Evolutionary conservation across 345 rosid species (phyloP).

Genomic region (Linum usitatissimum): DNA sequence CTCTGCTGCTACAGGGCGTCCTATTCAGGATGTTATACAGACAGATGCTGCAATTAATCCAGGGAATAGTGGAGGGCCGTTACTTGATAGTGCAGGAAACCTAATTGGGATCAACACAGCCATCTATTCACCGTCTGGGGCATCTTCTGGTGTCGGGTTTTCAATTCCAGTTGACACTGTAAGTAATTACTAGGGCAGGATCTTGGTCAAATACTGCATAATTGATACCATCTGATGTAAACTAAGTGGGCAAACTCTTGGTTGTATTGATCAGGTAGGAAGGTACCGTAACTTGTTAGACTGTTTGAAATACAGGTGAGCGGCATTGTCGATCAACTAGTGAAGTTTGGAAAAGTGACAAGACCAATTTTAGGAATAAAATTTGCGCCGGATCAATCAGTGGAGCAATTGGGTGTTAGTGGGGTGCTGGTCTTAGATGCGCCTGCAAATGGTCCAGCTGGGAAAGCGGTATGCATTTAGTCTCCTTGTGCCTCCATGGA

Average conservation of each 20-base stretch:
- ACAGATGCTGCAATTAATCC: slow-evolving; percentile 98
- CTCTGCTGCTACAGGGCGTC: slow-evolving; percentile 97
- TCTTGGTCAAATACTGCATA: background rate
- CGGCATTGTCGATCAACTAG: slow-evolving; percentile 89
- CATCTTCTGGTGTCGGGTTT: slow-evolving; percentile 97
- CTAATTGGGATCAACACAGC: slow-evolving; percentile 94
- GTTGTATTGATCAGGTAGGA: background rate
- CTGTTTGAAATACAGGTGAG: slow-evolving; percentile 41
- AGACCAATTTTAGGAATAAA: slow-evolving; percentile 90
- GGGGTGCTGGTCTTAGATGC: slow-evolving; percentile 98
- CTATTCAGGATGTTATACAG: slow-evolving; percentile 97
- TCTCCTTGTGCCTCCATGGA: slow-evolving; percentile 2
- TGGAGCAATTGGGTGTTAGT: slow-evolving; percentile 85
- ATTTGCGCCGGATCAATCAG: slow-evolving; percentile 97
- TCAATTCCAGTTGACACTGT: slow-evolving; percentile 97
- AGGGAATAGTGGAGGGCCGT: slow-evolving; percentile 96
- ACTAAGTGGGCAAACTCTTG: background rate
- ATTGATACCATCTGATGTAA: background rate
- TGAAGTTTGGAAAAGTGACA: slow-evolving; percentile 77
- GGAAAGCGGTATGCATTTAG: slow-evolving; percentile 65
- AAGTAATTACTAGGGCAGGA: slow-evolving; percentile 22
- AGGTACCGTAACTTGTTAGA: slow-evolving; percentile 9
- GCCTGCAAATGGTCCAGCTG: slow-evolving; percentile 86
- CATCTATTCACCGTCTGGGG: slow-evolving; percentile 97
- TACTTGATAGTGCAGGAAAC: slow-evolving; percentile 85